These are phyloP conservation scores for Alternaria gaisen DNA, from an alignment of 2,329 filamentous ascomycete genomes.

Conservation along the genomic window DNA sequence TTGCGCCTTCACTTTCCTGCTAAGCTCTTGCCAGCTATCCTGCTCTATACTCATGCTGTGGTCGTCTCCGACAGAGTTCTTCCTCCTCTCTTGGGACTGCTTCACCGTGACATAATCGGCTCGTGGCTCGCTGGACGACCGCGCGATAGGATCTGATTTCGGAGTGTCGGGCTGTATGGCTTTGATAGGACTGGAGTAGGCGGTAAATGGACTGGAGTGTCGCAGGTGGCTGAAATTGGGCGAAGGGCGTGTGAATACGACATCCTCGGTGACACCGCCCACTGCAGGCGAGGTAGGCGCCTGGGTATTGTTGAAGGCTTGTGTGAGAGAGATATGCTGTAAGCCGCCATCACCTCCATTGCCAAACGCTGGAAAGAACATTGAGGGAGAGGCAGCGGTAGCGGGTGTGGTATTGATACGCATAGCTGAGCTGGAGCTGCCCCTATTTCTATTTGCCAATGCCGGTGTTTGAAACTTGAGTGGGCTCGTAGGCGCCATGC, in stretches of 20 bases:
- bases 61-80: constrained; percentile 28
- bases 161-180: constrained; percentile 24
- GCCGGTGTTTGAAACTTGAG: constrained; percentile 55
- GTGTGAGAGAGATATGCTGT: constrained; percentile 54
- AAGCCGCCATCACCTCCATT: constrained; percentile 28
- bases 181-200: constrained; percentile 53
- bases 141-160: constrained; percentile 33
- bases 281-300: constrained; percentile 55
- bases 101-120: constrained; percentile 56
- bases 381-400: constrained; percentile 47
- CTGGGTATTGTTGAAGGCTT: constrained; percentile 58
- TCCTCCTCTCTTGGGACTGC: constrained; percentile 55
- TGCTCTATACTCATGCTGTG: constrained; percentile 24
- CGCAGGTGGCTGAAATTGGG: constrained; percentile 51
- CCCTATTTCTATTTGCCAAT: constrained; percentile 51
- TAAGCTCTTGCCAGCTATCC: constrained; percentile 45
- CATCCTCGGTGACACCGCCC: constrained; percentile 53
- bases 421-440: constrained; percentile 50
- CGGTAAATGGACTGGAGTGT: constrained; percentile 49
- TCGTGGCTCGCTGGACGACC: constrained; percentile 53
- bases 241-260: constrained; percentile 56
- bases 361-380: constrained; percentile 44
- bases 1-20: constrained; percentile 25
- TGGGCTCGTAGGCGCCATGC: constrained; percentile 40
- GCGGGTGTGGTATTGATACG: constrained; percentile 54